phyloP scores from a whole-genome alignment of 2,329 filamentous ascomycete genomes.

The Fusarium staphyleae region DNA sequence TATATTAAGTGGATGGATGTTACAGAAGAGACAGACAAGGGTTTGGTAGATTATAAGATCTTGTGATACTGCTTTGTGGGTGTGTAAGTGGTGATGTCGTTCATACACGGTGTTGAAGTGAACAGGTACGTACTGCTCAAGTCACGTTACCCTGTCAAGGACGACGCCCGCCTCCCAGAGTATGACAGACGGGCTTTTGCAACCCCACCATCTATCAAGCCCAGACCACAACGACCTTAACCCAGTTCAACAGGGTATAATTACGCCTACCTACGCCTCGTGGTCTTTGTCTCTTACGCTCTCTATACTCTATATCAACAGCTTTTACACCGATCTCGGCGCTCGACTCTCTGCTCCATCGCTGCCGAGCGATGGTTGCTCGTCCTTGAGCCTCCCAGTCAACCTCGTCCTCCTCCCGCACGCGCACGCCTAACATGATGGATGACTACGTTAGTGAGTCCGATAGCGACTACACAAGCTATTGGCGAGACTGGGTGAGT shows the following conservation, averaged over 20 bases:
- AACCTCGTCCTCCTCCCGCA: constrained; percentile 16
- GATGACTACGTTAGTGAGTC: constrained; percentile 98
- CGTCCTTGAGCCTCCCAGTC: constrained; percentile 35
- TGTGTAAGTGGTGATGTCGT: constrained; percentile 2
- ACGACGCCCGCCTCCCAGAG: neutral
- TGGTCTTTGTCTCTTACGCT: neutral
- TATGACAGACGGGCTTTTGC: constrained; percentile 22
- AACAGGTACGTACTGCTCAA: too few relatives aligned
- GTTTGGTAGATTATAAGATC: neutral
- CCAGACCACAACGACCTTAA: constrained; percentile 12
- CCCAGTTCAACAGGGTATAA: constrained; percentile 22
- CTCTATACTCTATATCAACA: neutral
- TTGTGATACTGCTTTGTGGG: neutral
- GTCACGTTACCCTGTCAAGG: neutral
- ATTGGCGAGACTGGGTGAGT: constrained; percentile 99
- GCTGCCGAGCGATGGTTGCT: constrained; percentile 42
- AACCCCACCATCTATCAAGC: constrained; percentile 31
- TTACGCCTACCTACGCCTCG: constrained; percentile 11
- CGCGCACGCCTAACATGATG: constrained; percentile 62
- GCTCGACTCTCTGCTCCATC: neutral
- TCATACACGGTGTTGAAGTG: neutral
- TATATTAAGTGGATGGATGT: neutral
- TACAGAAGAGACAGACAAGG: constrained; percentile 7
- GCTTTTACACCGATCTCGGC: neutral
- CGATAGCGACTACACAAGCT: constrained; percentile 98